phyloP scores from a whole-genome alignment of 2,329 filamentous ascomycete genomes.

The Aaosphaeria pasadenensis region DNA sequence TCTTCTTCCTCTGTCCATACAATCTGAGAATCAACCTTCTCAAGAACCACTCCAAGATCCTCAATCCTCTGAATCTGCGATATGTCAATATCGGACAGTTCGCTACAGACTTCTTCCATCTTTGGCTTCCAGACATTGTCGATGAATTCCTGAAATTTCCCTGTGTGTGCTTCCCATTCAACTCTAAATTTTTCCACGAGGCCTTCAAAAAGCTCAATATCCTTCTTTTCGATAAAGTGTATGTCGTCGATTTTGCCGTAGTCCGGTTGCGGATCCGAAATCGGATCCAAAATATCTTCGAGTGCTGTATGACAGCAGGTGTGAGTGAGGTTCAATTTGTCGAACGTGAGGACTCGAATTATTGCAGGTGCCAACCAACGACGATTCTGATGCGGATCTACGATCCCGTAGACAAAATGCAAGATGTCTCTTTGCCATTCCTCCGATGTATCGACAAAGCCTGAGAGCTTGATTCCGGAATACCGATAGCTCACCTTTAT shows the following conservation, averaged over 20 bases:
- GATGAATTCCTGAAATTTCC: neutral
- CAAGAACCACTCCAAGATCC: too few relatives aligned
- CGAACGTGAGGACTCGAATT: neutral
- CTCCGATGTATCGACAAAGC: too few relatives aligned
- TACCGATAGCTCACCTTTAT: too few relatives aligned
- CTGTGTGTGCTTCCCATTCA: neutral
- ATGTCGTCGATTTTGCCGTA: neutral
- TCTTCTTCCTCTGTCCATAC: too few relatives aligned
- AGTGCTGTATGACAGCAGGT: neutral
- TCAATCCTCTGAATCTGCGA: too few relatives aligned
- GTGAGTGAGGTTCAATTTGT: neutral
- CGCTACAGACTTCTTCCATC: neutral
- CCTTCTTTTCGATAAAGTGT: neutral
- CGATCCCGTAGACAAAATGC: too few relatives aligned
- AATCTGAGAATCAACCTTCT: too few relatives aligned
- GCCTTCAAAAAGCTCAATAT: neutral
- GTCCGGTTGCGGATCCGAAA: too few relatives aligned
- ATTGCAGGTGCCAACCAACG: neutral
- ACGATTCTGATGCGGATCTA: neutral
- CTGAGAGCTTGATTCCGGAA: too few relatives aligned
- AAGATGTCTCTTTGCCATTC: too few relatives aligned
- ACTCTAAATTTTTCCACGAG: neutral
- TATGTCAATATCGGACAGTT: neutral
- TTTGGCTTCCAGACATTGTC: neutral
- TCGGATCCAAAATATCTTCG: too few relatives aligned